A percentile compares a stretch with the other conserved stretches of the same genome.
Evolutionary conservation across 768 basidiomycete genomes (phyloP).

Genomic region (Pluteus cervinus): DNA sequence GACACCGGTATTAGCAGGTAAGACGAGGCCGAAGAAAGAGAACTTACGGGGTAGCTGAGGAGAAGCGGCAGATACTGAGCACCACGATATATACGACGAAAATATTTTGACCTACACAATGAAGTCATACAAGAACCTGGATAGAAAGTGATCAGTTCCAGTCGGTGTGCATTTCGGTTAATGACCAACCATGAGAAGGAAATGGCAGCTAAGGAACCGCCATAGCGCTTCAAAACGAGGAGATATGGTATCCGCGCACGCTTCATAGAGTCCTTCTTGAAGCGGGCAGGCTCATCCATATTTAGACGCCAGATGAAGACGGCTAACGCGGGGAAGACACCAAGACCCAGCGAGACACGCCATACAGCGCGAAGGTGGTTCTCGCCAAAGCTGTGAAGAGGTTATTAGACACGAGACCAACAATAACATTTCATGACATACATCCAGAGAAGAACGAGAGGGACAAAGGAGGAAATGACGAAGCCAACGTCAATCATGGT

Average conservation of each 20-base stretch:
- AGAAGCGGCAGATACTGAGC: neutral
- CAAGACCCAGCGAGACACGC: conserved; percentile 82
- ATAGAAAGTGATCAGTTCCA: neutral
- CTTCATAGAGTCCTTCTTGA: conserved; percentile 77
- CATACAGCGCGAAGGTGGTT: conserved; percentile 83
- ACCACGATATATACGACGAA: neutral
- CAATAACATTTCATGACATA: conserved; percentile 24
- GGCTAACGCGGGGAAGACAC: conserved; percentile 69
- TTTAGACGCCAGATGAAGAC: conserved; percentile 85
- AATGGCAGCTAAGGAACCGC: conserved; percentile 66
- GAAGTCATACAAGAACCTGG: conserved; percentile 74
- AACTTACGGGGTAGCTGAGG: conserved; percentile 57
- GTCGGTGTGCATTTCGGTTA: neutral
- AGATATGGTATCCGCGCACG: conserved; percentile 65
- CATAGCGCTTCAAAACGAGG: conserved; percentile 77
- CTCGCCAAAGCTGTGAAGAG: conserved; percentile 54
- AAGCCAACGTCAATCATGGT: conserved; percentile 85
- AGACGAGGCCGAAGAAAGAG: neutral
- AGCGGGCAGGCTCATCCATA: conserved; percentile 77
- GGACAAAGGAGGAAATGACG: conserved; percentile 74
- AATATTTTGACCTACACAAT: conserved; percentile 47
- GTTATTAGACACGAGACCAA: too few relatives aligned
- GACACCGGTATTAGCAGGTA: too few relatives aligned
- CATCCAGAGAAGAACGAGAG: conserved; percentile 88
- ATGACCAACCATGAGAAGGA: conserved; percentile 64